Base-by-base conservation (phyloP, 345 rosid genomes). In the Gossypium turneri region DNA sequence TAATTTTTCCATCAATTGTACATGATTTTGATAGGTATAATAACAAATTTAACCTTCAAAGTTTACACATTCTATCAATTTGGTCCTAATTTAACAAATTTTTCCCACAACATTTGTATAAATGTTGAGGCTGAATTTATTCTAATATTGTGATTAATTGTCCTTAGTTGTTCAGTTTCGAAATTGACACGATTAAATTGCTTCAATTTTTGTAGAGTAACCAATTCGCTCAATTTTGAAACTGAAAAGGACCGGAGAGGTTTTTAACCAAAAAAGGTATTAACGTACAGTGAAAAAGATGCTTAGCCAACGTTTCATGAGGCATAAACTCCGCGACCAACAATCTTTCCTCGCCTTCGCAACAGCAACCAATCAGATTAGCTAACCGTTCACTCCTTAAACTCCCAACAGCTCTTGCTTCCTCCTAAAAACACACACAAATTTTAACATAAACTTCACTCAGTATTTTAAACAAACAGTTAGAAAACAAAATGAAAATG, bases 291-390 rank as follows among this genome's bases (percentile, higher is more conserved):
- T 95, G 99, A 60, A 95, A 94, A 56, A 94, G 95, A 88, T 92
- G 98, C 82, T 90, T 94, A 7, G 98, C 94, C 70, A 94, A 94
- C 1, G 98, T 94, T 74, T 94, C 97, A 44, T 90, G 81, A 38
- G 98, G 92, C 98, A 92, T 91, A 73, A 94, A 94, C 90, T 94
- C 98, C 1, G 98, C 87, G 12, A 92, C 94, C 13, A 94, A 89
- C 84, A 94, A 75, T 71, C 97, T 88, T 86, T 94, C 98, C 4
- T 91, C 96, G 12, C 93, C 94, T 85, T 92, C 93, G 52, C 78
- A 83, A 84, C 98, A 94, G 79, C 98, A 91, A 16, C 98, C 98
- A 4, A 92, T 87, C 82, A 94, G 82, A 88, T 90, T 94, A 38
- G 95, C 92, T 79, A 94, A 77, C 71, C 94, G 75, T 62, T 92